Conservation (phyloP, 495 filamentous ascomycete species). For the Neurospora sp. region DNA sequence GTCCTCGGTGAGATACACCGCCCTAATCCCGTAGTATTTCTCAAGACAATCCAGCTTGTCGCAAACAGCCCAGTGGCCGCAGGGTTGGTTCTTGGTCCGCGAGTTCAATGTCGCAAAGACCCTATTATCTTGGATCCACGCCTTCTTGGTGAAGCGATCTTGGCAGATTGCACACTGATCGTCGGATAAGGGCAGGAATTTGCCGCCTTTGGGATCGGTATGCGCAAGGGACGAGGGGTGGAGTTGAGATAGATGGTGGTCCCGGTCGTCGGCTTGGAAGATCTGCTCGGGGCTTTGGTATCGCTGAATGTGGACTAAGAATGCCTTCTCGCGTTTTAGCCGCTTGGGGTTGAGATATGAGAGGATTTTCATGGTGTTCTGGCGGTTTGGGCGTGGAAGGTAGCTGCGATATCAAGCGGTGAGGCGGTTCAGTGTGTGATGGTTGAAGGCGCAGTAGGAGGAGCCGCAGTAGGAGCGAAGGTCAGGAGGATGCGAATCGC, state of each 20-base stretch:
- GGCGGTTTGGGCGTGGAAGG: background rate
- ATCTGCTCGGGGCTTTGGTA: background rate
- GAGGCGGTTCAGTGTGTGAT: background rate
- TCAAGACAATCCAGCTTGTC: background rate
- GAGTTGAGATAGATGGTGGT: too few species aligned
- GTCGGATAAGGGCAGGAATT: fast-evolving
- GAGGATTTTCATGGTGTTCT: background rate
- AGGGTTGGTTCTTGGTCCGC: background rate
- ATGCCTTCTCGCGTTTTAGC: background rate
- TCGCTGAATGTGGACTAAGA: background rate
- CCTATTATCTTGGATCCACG: background rate
- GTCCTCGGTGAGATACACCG: background rate
- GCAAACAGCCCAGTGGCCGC: background rate
- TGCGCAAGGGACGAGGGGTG: too few species aligned
- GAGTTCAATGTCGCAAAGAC: background rate
- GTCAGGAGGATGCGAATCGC: background rate
- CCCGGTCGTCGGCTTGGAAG: background rate
- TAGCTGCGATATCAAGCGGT: background rate
- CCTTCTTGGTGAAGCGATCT: background rate
- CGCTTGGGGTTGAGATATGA: background rate
- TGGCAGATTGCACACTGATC: background rate
- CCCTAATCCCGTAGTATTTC: background rate
- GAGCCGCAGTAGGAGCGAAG: background rate
- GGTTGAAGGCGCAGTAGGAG: background rate
- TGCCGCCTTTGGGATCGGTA: background rate